Evolutionary conservation across 208 protist species (phyloP), one percentile per base, ranked within the genome.

Genomic region (Sergeia podlipaevii): DNA sequence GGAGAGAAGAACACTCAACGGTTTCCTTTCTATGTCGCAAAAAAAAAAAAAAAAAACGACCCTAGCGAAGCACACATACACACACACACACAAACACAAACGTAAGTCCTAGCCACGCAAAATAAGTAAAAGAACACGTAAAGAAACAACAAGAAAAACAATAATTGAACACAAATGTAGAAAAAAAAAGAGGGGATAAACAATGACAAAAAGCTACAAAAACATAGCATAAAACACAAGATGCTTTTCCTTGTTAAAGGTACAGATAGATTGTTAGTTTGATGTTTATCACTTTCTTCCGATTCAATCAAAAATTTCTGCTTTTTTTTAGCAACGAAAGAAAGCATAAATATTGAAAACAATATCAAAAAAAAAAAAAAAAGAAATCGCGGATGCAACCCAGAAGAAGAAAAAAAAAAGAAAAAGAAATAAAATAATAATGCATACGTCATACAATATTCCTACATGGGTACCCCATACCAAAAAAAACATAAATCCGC

Each of bases 61-160:
- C n/a, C n/a, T n/a, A n/a, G n/a, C n/a, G n/a, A n/a, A n/a, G n/a
- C n/a, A n/a, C n/a, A n/a, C n/a, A n/a, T n/a, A n/a, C n/a, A n/a
- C n/a, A n/a, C n/a, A n/a, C n/a, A n/a, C n/a, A n/a, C n/a, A n/a
- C n/a, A n/a, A n/a, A n/a, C 43, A 18, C 43, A 41, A 48, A 58
- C 34, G 43, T 7, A 58, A 48, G 43, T 34, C 34, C 53, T 43
- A 7, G 70, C 42, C 47, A 80, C 60, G 27, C n/a, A 48, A 51
- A 65, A 29, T 18, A 44, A 59, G n/a, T 38, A 30, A 46, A 67
- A 37, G 21, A 59, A 11, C 49, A 34, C 33, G n/a, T 24, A 20
- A 45, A 58, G 6, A 49, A 33, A 54, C 18, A 60, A 21, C 17
- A 57, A 57, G 36, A 15, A 37, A 6, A 32, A 52, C 5, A 13